Percentiles rank a stretch among this genome's conserved stretches.
These are phyloP conservation scores for Abrus pulchellus DNA, from an alignment of 306 rosid genomes.

Conservation along the genomic window DNA sequence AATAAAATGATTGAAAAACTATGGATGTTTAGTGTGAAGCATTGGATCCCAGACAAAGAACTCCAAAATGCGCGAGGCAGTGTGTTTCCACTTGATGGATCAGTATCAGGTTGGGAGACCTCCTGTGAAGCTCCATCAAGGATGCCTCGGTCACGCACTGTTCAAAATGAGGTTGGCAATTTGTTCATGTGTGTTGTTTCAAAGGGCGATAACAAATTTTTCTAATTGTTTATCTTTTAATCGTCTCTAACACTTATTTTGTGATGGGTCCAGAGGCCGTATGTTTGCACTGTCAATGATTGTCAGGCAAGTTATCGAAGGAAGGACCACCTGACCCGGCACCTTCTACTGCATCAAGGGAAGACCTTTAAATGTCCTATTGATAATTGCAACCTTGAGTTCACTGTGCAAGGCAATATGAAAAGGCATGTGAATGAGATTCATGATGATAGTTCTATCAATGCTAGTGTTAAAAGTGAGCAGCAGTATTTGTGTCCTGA, in stretches of 20 bases:
- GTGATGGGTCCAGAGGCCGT: slow-evolving; percentile 73
- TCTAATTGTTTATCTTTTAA: not conserved
- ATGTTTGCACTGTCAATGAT: slow-evolving; percentile 64
- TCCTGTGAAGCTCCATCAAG: slow-evolving; percentile 99
- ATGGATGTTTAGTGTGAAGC: slow-evolving; percentile 75
- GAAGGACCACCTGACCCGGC: slow-evolving; percentile 92
- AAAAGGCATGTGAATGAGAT: slow-evolving; percentile 68
- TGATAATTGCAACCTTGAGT: slow-evolving; percentile 66
- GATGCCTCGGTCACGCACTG: slow-evolving; percentile 79
- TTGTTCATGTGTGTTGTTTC: slow-evolving; percentile 43
- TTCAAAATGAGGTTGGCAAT: slow-evolving; percentile 67
- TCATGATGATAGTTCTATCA: slow-evolving; percentile 54
- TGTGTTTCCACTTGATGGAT: slow-evolving; percentile 71
- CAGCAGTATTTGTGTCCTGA: slow-evolving; percentile 71
- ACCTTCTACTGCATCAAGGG: slow-evolving; percentile 76
- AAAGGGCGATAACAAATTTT: not conserved
- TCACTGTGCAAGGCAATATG: slow-evolving; percentile 63
- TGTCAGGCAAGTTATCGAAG: slow-evolving; percentile 84
- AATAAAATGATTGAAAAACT: slow-evolving; percentile 42
- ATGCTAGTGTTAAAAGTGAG: slow-evolving; percentile 38
- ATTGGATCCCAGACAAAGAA: slow-evolving; percentile 93
- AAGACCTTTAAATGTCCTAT: slow-evolving; percentile 71
- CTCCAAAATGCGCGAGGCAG: slow-evolving; percentile 97
- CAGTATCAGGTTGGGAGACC: slow-evolving; percentile 99
- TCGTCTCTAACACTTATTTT: not conserved